Evolutionary conservation across 495 filamentous ascomycete genomes (phyloP).

Genomic region (Aspergillus egyptiacus): DNA sequence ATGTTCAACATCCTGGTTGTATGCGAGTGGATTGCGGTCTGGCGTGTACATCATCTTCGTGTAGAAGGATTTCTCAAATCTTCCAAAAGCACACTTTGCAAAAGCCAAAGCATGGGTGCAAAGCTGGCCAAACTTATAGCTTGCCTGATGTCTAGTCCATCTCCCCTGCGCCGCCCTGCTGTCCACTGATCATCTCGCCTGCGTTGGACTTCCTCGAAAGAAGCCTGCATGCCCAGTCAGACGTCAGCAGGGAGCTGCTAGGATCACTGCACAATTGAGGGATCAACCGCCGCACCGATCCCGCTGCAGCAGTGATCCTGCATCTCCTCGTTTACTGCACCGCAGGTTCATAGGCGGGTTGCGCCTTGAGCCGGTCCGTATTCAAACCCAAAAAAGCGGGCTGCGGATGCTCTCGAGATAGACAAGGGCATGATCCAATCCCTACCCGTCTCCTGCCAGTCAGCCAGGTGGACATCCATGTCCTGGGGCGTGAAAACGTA

Average conservation of each 20-base stretch:
- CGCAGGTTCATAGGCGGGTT: background rate
- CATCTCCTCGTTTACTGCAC: background rate
- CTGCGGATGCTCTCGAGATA: background rate
- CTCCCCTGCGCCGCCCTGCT: background rate
- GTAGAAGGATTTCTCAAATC: background rate
- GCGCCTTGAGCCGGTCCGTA: background rate
- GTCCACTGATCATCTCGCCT: background rate
- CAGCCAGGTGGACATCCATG: background rate
- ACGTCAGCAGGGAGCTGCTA: background rate
- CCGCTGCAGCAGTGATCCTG: background rate
- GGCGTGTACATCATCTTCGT: background rate
- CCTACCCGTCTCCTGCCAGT: background rate
- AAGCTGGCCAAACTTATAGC: background rate
- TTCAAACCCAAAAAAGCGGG: background rate
- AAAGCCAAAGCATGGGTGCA: no score
- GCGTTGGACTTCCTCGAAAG: background rate
- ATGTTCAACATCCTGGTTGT: slow-evolving; percentile 5
- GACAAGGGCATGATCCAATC: background rate
- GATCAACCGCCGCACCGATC: background rate
- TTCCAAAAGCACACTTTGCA: no score
- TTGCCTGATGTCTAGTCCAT: background rate
- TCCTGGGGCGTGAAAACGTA: background rate
- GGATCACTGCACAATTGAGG: background rate
- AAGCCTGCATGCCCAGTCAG: background rate
- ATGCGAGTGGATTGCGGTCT: background rate